Evolutionary conservation across 805 yeast genomes (phyloP).

Genomic region (Metschnikowia picachoensis): DNA sequence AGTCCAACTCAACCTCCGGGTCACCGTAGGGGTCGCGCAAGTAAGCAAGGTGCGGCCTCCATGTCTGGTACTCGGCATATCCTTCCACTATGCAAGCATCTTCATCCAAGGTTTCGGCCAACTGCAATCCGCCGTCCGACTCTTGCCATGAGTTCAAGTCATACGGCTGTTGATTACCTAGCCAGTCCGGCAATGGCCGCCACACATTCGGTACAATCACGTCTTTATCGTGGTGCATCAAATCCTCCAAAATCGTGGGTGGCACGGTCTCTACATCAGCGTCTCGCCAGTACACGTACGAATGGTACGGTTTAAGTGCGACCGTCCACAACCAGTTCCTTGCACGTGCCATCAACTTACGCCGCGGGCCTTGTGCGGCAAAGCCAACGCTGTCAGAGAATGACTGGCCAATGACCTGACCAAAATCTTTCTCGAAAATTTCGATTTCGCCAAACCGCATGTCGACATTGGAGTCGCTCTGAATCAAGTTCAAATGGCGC

Average conservation of each 20-base stretch:
- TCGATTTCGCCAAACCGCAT: conserved; percentile 80
- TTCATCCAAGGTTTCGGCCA: conserved; percentile 76
- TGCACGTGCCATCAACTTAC: conserved; percentile 94
- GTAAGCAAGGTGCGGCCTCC: conserved; percentile 97
- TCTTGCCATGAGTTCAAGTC: conserved; percentile 86
- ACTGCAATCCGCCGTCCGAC: conserved; percentile 72
- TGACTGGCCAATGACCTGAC: conserved; percentile 89
- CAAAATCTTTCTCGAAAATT: conserved; percentile 88
- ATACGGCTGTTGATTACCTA: conserved; percentile 80
- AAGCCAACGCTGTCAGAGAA: conserved; percentile 93
- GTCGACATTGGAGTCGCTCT: conserved; percentile 56
- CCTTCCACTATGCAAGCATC: conserved; percentile 98
- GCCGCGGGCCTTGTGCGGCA: conserved; percentile 91
- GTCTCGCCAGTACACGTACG: conserved; percentile 97
- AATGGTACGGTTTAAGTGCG: conserved; percentile 85
- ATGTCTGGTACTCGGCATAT: conserved; percentile 93
- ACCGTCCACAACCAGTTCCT: conserved; percentile 90
- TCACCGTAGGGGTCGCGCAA: conserved; percentile 93
- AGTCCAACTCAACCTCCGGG: conserved; percentile 85
- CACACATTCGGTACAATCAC: conserved; percentile 94
- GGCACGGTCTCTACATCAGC: conserved; percentile 95
- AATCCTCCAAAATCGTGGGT: conserved; percentile 77
- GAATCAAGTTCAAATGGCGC: conserved; percentile 56
- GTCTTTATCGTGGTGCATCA: conserved; percentile 88
- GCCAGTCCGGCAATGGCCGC: conserved; percentile 86